Evolutionary conservation across 2,329 filamentous ascomycete species (phyloP), one percentile per base, ranked within the genome.

Genomic region (Trichothecium roseum): DNA sequence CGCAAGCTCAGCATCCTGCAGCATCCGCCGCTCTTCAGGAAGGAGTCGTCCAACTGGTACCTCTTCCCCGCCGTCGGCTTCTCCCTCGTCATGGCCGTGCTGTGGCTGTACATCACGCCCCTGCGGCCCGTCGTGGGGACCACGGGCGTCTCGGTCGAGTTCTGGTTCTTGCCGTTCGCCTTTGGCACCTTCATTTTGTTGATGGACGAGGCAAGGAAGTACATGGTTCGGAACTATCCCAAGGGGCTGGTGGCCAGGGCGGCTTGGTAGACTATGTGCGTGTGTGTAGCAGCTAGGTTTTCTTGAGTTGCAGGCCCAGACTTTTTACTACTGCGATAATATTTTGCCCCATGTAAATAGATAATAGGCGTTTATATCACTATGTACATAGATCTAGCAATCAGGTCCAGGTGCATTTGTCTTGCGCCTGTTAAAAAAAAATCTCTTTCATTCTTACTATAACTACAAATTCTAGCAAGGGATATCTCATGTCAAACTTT

Each of bases 151-250:
- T 80, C 82, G 0, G 74, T 77, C 0, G 81, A 82, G 54, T 66
- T 87, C 49, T 89, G 79, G 72, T 87, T 89, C 53, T 50, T 89
- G 34, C 83, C 84, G 0, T 76, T 82, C 51, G 69, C 76, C 0
- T 86, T 87, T 54, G 84, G 83, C 34, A 42, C 43, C 6, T 47
- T 40, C 0, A 64, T 84, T 27, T 51, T 86, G 34, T 47, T 76
- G 8, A 50, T 84, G 14, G 81, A 87, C 49, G 82, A 86, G 56
- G 60, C 47, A 9, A 68, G 81, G 40, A 84, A 85, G 53, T 78
- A 61, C 36, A 57, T 57, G 16, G 71, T 84, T 2, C 64, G 80
- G 38, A 72, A 53, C 37, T 78, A 68, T 58, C 78, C 79, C 0
- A 49, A 60, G 2, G 68, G 78, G 0, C 40, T 73, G 3, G 36